Evolutionary conservation across 441 rosid genomes (phyloP).

Genomic region (Brassica hybrid): DNA sequence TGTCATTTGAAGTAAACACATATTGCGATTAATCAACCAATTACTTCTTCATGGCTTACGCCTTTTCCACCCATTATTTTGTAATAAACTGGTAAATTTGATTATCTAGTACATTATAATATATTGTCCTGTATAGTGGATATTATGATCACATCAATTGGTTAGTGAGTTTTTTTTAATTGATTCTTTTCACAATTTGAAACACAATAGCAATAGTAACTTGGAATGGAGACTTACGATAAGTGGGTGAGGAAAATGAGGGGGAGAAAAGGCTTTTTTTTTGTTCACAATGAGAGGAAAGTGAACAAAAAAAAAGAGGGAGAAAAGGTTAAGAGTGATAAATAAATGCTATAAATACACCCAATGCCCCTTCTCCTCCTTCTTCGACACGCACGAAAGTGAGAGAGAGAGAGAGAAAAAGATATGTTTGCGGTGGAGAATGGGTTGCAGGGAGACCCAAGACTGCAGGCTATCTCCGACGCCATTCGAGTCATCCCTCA

Average conservation of each 20-base stretch:
- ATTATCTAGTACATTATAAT: too few relatives aligned
- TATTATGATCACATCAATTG: not conserved
- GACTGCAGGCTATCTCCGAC: conserved; percentile 72
- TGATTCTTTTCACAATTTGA: too few relatives aligned
- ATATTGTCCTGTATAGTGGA: too few relatives aligned
- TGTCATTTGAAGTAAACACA: not conserved
- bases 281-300: not conserved
- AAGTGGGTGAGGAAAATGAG: conserved; percentile 22
- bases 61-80: too few relatives aligned
- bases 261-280: too few relatives aligned
- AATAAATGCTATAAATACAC: conserved; percentile 29
- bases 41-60: not conserved
- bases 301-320: too few relatives aligned
- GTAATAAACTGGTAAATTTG: too few relatives aligned
- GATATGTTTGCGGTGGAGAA: conserved; percentile 80
- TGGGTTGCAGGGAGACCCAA: conserved; percentile 80
- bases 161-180: not conserved
- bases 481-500: conserved; percentile 91
- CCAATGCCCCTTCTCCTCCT: conserved; percentile 9
- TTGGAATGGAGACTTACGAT: conserved; percentile 24
- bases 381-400: not conserved
- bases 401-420: conserved; percentile 9
- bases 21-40: not conserved
- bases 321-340: too few relatives aligned
- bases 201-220: not conserved